A percentile compares a stretch with the other conserved stretches of the same genome.
Conservation (phyloP, 805 yeast genomes). For the Schizosaccharomyces osmophilus region DNA sequence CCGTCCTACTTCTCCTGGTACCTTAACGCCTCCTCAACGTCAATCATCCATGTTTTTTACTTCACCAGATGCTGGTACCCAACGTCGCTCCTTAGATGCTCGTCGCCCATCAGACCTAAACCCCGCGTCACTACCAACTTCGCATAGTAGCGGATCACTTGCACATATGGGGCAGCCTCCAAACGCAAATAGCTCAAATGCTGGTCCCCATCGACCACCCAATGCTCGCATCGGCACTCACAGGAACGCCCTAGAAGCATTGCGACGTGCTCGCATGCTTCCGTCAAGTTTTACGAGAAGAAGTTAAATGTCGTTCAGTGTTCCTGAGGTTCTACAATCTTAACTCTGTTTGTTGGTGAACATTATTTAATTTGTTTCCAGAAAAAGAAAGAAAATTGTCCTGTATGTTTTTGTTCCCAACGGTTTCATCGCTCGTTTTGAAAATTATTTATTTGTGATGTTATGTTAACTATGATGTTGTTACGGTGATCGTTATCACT, state of each 20-base stretch:
- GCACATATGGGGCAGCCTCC: neutral
- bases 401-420: too few species aligned
- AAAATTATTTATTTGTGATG: too few species aligned
- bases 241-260: neutral
- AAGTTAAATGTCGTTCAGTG: neutral
- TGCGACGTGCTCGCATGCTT: slow-evolving; percentile 1
- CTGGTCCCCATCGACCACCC: neutral
- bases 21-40: neutral
- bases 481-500: too few species aligned
- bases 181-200: neutral
- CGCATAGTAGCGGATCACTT: neutral
- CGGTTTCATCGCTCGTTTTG: too few species aligned
- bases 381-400: too few species aligned
- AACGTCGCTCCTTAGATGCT: neutral
- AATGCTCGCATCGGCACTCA: neutral
- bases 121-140: neutral
- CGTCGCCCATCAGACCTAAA: neutral
- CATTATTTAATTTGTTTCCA: too few species aligned
- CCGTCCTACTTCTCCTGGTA: neutral
- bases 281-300: neutral
- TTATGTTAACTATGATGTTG: too few species aligned
- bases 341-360: too few species aligned
- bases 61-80: neutral
- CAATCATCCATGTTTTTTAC: neutral
- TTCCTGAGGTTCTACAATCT: too few species aligned